Evolutionary conservation across 73 alveolate genomes (phyloP), one percentile per base, ranked within the genome.

Genomic region (Halteria grandinella): DNA sequence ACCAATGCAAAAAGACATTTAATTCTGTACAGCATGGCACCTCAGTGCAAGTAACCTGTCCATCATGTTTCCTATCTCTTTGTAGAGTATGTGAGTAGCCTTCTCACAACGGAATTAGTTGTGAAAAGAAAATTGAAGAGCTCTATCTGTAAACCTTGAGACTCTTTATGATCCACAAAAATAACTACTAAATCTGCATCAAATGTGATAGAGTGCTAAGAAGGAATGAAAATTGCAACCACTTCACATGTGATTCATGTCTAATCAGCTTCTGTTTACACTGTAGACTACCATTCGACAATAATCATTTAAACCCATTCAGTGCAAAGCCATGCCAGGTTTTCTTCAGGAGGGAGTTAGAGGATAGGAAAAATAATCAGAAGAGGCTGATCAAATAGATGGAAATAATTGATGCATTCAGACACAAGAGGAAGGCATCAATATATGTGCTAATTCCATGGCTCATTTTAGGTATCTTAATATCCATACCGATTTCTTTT

Each of bases 271-370:
- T 60, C 24, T 60, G 77, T 21, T 40, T 60, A 7, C 43, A 60
- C 24, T 60, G 77, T 40, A 60, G 77, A 60, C 8, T 24, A 37
- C n/a, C 25, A 7, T 60, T 14, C 43, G 51, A 60, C 28, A 36
- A 37, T 8, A 32, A 40, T 36, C 77, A 60, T 29, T 37, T 60
- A 41, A 60, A 60, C 43, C 77, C 77, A 3, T 60, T 60, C 24
- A 40, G 77, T 18, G 1, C 43, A 25, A 37, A 37, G 37, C 77
- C 77, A 14, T 60, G 77, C 59, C 7, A 8, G 27, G 43, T 60
- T 5, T 60, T 60, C 34, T 33, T 17, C 28, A 33, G 36, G 7
- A 29, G 74, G 31, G 36, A 57, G 8, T n/a, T n/a, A n/a, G n/a
- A n/a, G n/a, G n/a, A n/a, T n/a, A n/a, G n/a, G n/a, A n/a, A n/a